Conservation (phyloP, 208 protist genomes). For the Acanthamoeba polyphaga region DNA sequence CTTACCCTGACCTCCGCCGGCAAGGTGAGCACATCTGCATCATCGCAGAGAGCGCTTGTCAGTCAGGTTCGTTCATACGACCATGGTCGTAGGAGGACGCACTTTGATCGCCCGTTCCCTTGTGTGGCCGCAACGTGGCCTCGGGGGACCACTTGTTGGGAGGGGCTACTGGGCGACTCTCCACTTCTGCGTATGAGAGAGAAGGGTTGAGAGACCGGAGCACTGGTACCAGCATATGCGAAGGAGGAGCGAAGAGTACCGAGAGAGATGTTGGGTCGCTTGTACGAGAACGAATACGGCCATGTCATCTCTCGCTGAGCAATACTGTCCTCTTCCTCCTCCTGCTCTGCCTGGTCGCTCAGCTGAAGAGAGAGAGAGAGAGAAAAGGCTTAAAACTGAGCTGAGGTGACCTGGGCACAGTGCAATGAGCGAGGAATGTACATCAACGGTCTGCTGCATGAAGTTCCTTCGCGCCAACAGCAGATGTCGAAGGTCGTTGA, state of each 20-base stretch:
- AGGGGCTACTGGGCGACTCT: neutral
- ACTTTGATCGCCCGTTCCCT: neutral
- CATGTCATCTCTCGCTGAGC: constrained; percentile 24
- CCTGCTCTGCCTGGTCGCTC: neutral
- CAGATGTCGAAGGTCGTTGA: constrained; percentile 8
- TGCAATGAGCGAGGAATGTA: neutral
- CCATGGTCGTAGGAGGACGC: neutral
- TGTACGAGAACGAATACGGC: constrained; percentile 20
- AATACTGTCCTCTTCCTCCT: constrained; percentile 32
- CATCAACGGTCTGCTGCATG: neutral
- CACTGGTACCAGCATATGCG: neutral
- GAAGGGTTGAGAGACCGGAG: too few relatives aligned
- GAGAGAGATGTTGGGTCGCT: neutral
- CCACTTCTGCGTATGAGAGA: neutral
- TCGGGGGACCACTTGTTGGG: neutral
- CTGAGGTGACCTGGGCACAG: neutral
- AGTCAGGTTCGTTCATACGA: neutral
- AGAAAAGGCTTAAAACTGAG: neutral
- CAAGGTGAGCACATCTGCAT: neutral
- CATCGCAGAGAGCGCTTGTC: too few relatives aligned
- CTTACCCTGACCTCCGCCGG: neutral
- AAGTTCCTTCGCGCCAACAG: constrained; percentile 10
- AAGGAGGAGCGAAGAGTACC: neutral
- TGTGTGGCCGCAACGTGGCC: neutral
- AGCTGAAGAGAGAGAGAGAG: neutral